Evolutionary conservation across 129 eudicot species (phyloP).

Genomic region (Escallonia rubra): DNA sequence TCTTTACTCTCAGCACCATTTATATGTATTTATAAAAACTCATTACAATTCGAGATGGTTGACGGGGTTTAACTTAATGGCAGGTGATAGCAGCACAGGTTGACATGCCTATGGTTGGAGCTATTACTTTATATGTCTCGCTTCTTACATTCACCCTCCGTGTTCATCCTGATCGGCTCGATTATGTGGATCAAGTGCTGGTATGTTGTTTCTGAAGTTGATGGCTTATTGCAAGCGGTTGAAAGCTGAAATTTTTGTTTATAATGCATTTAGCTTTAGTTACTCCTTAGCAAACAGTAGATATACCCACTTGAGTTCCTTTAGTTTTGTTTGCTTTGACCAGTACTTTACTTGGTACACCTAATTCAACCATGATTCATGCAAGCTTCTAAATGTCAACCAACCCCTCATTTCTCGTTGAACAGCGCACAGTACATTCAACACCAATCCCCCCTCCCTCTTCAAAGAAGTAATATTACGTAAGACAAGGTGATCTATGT

Average conservation of each 20-base stretch:
- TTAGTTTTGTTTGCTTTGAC: not conserved
- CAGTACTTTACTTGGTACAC: slow-evolving; percentile 3
- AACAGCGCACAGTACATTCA: too few species aligned
- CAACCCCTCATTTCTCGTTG: too few species aligned
- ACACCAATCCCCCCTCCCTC: too few species aligned
- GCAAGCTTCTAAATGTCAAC: too few species aligned
- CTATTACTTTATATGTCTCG: slow-evolving; percentile 83
- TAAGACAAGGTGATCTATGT: too few species aligned
- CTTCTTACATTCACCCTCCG: slow-evolving; percentile 94
- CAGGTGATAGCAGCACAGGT: slow-evolving; percentile 95
- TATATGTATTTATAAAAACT: too few species aligned
- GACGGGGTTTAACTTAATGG: slow-evolving; percentile 13
- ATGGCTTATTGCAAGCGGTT: slow-evolving; percentile 5
- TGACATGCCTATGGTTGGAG: slow-evolving; percentile 98
- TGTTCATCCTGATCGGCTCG: slow-evolving; percentile 98
- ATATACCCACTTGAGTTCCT: not conserved
- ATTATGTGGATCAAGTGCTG: slow-evolving; percentile 98
- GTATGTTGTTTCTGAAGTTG: slow-evolving; percentile 42
- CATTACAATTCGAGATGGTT: slow-evolving; percentile 4
- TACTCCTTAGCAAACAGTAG: not conserved
- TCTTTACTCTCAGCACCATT: too few species aligned
- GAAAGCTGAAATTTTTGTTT: not conserved
- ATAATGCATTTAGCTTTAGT: not conserved
- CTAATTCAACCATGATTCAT: not conserved
- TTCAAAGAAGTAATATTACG: too few species aligned